Evolutionary conservation across 2,329 filamentous ascomycete species (phyloP), one percentile per base, ranked within the genome.

Genomic region (Stagonosporopsis cucurbitacearum): DNA sequence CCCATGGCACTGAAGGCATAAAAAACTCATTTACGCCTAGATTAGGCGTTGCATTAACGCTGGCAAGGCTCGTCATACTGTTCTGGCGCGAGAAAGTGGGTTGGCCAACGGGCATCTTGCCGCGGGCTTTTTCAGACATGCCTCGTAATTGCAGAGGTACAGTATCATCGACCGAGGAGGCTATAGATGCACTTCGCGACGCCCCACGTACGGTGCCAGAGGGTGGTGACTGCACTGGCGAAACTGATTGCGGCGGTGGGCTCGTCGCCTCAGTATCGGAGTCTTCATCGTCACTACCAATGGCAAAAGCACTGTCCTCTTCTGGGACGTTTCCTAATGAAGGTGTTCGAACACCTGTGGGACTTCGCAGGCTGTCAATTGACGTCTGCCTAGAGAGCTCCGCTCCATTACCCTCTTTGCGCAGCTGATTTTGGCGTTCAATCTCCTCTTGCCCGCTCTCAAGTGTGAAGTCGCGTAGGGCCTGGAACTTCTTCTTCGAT

Each of bases 91-190:
- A 96, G 73, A 97, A 96, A 2, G 85, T 85, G n/a, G 86, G 84
- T 45, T 88, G 82, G 1, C 91, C 90, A 12, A 90, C 92, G 25
- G 94, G 95, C 87, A 96, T 92, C 76, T 99, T 99, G 7, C 95
- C 95, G 45, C 95, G 84, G 15, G 95, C 95, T 75, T 98, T 99
- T 76, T 98, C 95, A 19, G 94, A 97, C 91, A 98, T 96, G 50
- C 92, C 92, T 54, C 91, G 86, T 26, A 96, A 75, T 72, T 97
- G 93, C 19, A 87, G 82, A 13, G 92, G 92, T 9, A 96, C 86
- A 4, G 89, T 88, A 57, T 96, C 92, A 56, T 96, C 92, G 0
- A 84, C 78, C 0, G 85, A 86, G 0, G 84, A 85, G 25, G 86
- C 85, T 19, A 89, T 80, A 0, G 91, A 94, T 4, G 90, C 88